Conservation (phyloP, 2,329 filamentous ascomycete species). For the Cytospora schulzeri region DNA sequence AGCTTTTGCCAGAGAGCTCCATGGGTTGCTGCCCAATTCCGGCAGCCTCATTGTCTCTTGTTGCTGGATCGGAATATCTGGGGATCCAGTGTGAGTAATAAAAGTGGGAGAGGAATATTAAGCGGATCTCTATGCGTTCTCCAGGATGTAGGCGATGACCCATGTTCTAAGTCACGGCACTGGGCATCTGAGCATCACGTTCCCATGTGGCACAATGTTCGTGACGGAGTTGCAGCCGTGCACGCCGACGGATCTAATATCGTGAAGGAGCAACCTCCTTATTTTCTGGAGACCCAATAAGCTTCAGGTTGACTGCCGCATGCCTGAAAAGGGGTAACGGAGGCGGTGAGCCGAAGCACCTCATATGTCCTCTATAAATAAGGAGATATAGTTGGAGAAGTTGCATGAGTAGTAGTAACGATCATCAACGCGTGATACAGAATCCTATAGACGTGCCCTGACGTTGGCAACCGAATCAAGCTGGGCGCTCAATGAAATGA, state of each 20-base stretch:
- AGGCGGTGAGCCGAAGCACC: constrained; percentile 1
- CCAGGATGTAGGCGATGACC: background rate
- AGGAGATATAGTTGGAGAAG: background rate
- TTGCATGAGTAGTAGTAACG: background rate
- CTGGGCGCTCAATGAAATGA: background rate
- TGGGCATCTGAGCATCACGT: background rate
- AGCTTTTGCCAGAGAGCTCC: background rate
- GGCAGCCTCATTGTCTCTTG: background rate
- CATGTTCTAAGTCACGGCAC: background rate
- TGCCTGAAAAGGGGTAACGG: background rate
- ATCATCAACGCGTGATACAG: background rate
- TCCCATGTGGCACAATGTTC: background rate
- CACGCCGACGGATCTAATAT: background rate
- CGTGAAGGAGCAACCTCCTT: background rate
- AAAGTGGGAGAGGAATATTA: background rate
- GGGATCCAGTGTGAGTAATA: background rate
- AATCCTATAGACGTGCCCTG: background rate
- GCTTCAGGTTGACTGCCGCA: background rate
- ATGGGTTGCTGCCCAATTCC: background rate
- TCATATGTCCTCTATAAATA: background rate
- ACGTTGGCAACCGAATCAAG: background rate
- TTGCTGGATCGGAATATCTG: background rate
- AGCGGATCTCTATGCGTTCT: background rate
- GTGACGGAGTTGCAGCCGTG: background rate
- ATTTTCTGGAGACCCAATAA: background rate